Evolutionary conservation across 2,329 filamentous ascomycete genomes (phyloP), one percentile per base, ranked within the genome.

Genomic region (Ophiocordyceps camponoti-saundersi): DNA sequence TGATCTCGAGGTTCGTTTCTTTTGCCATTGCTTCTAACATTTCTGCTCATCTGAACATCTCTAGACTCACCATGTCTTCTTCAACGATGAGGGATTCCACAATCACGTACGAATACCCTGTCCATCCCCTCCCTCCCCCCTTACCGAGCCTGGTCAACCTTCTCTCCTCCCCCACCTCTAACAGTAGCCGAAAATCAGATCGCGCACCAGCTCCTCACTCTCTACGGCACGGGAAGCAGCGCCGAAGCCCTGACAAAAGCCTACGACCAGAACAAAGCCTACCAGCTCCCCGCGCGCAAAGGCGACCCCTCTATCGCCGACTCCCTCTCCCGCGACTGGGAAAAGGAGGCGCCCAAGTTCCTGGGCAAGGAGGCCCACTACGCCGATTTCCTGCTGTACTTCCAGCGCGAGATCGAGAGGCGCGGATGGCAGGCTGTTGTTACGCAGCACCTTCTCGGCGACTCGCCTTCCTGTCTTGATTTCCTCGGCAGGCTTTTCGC

Each of bases 81-180:
- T 88, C 70, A 93, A 92, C 50, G 50, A 72, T 0, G 57, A 62
- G 2, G 82, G 82, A 0, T 93, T 83, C 51, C 89, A 95, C 57
- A 85, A 95, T 59, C 88, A 95, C 56, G 85, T 72, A 65, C 18
- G 6, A 7, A n/a, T 45, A 4, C 23, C 34, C 18, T 4, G 10
- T 23, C 30, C 16, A 26, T 26, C 4, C 23, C 8, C 26, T 4
- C 15, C 40, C 16, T 8, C 11, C 13, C 21, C 18, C 12, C n/a
- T n/a, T n/a, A n/a, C n/a, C n/a, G n/a, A n/a, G n/a, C n/a, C n/a
- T n/a, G n/a, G n/a, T n/a, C n/a, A n/a, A n/a, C n/a, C n/a, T n/a
- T n/a, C n/a, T 26, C 4, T 8, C 8, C 26, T 4, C 15, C 40
- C 16, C 2, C 11, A 7, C 21, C 18, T 7, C 13, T 21, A 12